phyloP scores from a whole-genome alignment of 768 basidiomycete species.

The Mrakia hoshinonis region DNA sequence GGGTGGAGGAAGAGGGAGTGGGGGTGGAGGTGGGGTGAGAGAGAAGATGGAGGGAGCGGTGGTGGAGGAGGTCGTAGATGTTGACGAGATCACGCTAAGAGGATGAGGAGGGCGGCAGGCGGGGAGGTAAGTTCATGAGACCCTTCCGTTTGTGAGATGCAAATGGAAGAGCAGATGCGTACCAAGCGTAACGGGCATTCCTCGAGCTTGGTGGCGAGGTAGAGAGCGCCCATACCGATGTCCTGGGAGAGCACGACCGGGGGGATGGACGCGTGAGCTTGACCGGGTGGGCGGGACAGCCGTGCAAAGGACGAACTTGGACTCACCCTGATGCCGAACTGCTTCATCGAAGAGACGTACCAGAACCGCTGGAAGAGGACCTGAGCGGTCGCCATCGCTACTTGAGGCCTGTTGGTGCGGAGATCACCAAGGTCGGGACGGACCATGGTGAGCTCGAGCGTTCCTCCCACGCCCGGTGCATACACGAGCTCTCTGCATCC shows the following conservation, averaged over 20 bases:
- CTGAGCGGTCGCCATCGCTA: slow-evolving; percentile 92
- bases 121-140: too few species aligned
- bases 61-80: slow-evolving; percentile 45
- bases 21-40: slow-evolving; percentile 42
- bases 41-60: slow-evolving; percentile 2
- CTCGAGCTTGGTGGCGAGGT: slow-evolving; percentile 81
- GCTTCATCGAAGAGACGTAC: slow-evolving; percentile 89
- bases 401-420: slow-evolving; percentile 61
- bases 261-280: background rate
- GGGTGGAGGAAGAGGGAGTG: slow-evolving; percentile 3
- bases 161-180: too few species aligned
- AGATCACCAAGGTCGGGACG: background rate
- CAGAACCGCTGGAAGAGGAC: slow-evolving; percentile 95
- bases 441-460: background rate
- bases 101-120: background rate
- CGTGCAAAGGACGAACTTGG: background rate
- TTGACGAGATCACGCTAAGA: slow-evolving; percentile 74
- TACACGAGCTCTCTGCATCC: background rate
- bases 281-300: background rate
- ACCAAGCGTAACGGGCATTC: slow-evolving; percentile 77
- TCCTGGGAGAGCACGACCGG: slow-evolving; percentile 48
- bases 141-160: too few species aligned
- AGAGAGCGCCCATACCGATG: slow-evolving; percentile 74
- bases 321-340: slow-evolving; percentile 84
- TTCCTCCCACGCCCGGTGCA: background rate